These are phyloP conservation scores for Elaeis oleifera DNA, from an alignment of 202 grass and related monocot species.

Conservation along the genomic window DNA sequence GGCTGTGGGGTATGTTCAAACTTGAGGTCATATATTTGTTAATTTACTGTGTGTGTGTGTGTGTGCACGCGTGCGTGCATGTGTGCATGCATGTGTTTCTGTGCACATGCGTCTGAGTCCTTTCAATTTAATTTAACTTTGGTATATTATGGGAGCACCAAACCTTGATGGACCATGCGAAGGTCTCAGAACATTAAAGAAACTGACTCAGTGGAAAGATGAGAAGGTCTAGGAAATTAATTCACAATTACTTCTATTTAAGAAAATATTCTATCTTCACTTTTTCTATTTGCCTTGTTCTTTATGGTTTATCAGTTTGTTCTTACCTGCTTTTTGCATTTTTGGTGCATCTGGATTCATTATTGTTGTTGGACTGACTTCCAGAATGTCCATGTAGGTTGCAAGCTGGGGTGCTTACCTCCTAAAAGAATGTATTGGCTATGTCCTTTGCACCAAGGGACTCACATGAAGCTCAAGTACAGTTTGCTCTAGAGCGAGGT, in stretches of 20 bases:
- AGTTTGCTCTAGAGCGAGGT: constrained; percentile 91
- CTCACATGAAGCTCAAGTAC: constrained; percentile 63
- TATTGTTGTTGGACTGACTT: neutral
- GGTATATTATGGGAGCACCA: too few species aligned
- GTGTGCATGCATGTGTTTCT: too few species aligned
- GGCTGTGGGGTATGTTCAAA: constrained; percentile 71
- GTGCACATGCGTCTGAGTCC: too few species aligned
- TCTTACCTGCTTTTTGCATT: neutral
- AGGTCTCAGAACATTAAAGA: too few species aligned
- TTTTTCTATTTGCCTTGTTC: too few species aligned
- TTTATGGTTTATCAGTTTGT: neutral
- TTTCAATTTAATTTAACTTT: too few species aligned
- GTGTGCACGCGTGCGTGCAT: neutral
- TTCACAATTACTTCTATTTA: too few species aligned
- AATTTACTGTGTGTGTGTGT: constrained; percentile 5
- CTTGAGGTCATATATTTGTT: constrained; percentile 17
- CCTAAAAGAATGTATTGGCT: constrained; percentile 73
- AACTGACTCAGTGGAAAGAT: too few species aligned
- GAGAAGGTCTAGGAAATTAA: too few species aligned
- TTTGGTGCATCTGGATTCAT: neutral
- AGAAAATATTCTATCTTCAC: too few species aligned
- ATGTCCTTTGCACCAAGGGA: constrained; percentile 94
- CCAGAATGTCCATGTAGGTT: constrained; percentile 31
- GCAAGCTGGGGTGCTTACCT: constrained; percentile 89
- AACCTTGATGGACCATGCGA: too few species aligned